Base-by-base conservation (phyloP, 768 basidiomycete genomes). In the Trametes cingulata region DNA sequence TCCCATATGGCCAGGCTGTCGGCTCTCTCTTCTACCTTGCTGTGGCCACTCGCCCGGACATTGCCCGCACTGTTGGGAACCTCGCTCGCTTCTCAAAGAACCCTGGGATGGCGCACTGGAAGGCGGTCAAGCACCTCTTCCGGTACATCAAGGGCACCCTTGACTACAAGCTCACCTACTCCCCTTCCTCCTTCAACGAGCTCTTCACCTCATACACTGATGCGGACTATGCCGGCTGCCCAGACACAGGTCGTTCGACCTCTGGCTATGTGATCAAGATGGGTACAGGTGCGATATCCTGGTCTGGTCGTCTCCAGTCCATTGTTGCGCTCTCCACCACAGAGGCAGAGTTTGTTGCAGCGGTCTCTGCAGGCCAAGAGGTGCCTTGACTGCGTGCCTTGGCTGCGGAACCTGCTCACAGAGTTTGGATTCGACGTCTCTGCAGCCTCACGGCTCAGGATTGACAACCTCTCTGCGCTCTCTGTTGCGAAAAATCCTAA, bases 331-430 rank as follows among this genome's bases (percentile, higher is more conserved):
- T 33, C 29, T 33, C 29, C 29, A 33, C 78, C 29, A 75, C 73
- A 1, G 78, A 80, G 63, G 74, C 76, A 25, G 75, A 80, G 61
- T 78, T 73, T 62, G 72, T 78, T 39, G 70, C 77, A 10, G 71
- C 72, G 2, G 65, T 66, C 1, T 60, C 69, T 41, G 72, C 75
- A 61, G 68, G 29, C 19, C 66, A 70, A 56, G 74, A 77, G 41
- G 67, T 73, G 2, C 37, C 69, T 15, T 77, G 71, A 69, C 62
- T 77, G 3, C 65, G 72, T n/a, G n/a, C n/a, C 69, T 15, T 77
- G 71, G 69, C 62, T 77, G 3, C 65, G 72, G 7, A 68, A 68
- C 33, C 49, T 78, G 19, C 55, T 77, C 36, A 40, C 33, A 1
- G 71, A 76, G 45, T 50, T 77, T 56, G 66, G 69, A 2, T 64